Base-by-base conservation (phyloP, 768 basidiomycete genomes). In the Mycena latifolia region DNA sequence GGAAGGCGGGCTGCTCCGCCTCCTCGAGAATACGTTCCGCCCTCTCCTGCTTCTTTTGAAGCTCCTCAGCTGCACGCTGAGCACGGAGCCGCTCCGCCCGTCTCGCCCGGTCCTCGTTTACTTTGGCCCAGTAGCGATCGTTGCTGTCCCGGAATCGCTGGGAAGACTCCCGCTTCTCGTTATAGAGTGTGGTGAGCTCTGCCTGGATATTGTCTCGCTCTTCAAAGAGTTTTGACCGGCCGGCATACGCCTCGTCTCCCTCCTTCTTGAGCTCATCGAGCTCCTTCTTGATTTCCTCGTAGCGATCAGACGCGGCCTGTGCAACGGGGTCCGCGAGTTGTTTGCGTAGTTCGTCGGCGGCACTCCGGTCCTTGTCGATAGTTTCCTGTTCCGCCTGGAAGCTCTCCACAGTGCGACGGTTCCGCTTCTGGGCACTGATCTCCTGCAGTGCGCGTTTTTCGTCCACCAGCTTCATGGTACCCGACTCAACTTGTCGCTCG, bases 381-480 rank as follows among this genome's bases (percentile, higher is more conserved):
- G 88, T 77, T 1, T 91, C 88, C 71, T 98, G 92, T 48, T 92
- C 85, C 0, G 87, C 81, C 70, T 94, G 88, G 83, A 96, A 95
- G 56, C 85, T 76, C 77, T 99, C 96, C 63, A 99, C 89, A 15
- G 81, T 80, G 75, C 85, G 90, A 55, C 94, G 90, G 63, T 79
- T 84, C 46, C 94, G 91, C 74, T 87, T 93, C 67, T 84, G 80
- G 47, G 85, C 84, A 66, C 85, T 88, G 66, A 99, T 97, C 72
- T 99, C 97, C 69, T 88, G 86, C n/a, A 99, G 85, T 6, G 96
- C 93, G 55, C 95, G 91, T 80, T 98, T 98, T 80, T 99, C 98
- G 61, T 98, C 96, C 28, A 90, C 95, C 63, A 99, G 85, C 76
- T 94, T 98, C 86, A 99, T 85, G 63, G 73, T 88, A 27, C 97